A percentile compares a stretch with the other conserved stretches of the same genome.
Evolutionary conservation across 768 basidiomycete species (phyloP).

Genomic region (Boletales sp.): DNA sequence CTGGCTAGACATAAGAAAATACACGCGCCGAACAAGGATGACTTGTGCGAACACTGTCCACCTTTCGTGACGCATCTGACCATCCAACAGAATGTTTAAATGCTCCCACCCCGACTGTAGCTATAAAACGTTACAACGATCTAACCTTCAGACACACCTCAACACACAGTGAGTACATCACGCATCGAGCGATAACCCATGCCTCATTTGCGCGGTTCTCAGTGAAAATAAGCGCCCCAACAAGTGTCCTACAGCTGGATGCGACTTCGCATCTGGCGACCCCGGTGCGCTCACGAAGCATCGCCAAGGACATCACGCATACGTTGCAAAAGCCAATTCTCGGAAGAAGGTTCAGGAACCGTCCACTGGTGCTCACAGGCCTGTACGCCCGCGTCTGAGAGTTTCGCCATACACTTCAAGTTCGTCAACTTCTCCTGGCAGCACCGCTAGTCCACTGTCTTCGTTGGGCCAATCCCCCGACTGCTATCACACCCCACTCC

Average conservation of each 20-base stretch:
- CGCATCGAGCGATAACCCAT: neutral
- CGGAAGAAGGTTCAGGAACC: neutral
- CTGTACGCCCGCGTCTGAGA: no score
- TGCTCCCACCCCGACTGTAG: conserved; percentile 20
- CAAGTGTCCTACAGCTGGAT: conserved; percentile 13
- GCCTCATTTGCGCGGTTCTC: neutral
- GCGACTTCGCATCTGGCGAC: conserved; percentile 13
- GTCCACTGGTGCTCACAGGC: neutral
- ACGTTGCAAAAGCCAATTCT: conserved; percentile 10
- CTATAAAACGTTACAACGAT: conserved; percentile 22
- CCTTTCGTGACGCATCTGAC: neutral
- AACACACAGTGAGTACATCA: conserved; percentile 28
- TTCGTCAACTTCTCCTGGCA: no score
- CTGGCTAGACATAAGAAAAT: conserved; percentile 25
- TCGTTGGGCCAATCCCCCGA: no score
- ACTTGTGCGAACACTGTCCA: conserved; percentile 13
- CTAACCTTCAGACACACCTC: conserved; percentile 25
- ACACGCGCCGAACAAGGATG: conserved; percentile 23
- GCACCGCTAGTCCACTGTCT: no score
- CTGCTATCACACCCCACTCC: no score
- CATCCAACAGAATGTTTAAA: conserved; percentile 18
- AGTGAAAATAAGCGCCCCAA: conserved; percentile 12
- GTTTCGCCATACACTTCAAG: no score
- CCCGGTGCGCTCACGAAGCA: conserved; percentile 25
- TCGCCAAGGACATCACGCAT: conserved; percentile 15